Evolutionary conservation across 768 basidiomycete species (phyloP).

Genomic region (Pulveroboletus sp.): DNA sequence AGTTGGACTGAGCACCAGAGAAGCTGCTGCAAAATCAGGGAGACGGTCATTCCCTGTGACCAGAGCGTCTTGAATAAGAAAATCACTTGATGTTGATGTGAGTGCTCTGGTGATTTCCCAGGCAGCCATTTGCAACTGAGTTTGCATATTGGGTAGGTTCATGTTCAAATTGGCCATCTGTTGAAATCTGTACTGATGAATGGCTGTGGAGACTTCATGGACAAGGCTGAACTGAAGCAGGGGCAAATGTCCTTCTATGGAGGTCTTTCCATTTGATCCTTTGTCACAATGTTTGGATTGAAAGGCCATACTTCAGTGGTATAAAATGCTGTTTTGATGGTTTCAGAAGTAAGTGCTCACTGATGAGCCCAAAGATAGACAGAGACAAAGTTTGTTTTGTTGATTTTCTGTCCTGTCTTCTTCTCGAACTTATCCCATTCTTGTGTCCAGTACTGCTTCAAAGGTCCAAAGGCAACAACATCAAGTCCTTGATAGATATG

Average conservation of each 20-base stretch:
- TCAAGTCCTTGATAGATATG: no score
- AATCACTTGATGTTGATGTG: background rate
- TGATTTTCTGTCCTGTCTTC: no score
- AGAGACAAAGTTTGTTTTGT: background rate
- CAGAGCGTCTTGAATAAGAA: no score
- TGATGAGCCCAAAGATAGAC: background rate
- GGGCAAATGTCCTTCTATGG: background rate
- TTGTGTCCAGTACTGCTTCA: no score
- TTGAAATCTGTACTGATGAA: background rate
- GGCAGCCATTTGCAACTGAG: no score
- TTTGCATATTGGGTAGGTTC: no score
- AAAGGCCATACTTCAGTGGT: background rate
- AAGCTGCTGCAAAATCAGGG: no score
- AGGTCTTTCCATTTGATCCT: constrained; percentile 1
- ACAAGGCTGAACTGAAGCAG: background rate
- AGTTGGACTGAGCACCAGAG: no score
- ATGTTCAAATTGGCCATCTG: background rate
- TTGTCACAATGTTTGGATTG: background rate
- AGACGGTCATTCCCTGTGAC: no score
- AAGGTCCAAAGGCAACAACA: no score
- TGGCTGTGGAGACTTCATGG: background rate
- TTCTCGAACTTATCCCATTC: no score
- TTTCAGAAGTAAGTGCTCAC: background rate
- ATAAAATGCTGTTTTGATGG: background rate
- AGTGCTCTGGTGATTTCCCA: no score